Percentiles rank a stretch among this genome's conserved stretches.
Evolutionary conservation across 768 basidiomycete genomes (phyloP).

Genomic region (Boletus edulis): DNA sequence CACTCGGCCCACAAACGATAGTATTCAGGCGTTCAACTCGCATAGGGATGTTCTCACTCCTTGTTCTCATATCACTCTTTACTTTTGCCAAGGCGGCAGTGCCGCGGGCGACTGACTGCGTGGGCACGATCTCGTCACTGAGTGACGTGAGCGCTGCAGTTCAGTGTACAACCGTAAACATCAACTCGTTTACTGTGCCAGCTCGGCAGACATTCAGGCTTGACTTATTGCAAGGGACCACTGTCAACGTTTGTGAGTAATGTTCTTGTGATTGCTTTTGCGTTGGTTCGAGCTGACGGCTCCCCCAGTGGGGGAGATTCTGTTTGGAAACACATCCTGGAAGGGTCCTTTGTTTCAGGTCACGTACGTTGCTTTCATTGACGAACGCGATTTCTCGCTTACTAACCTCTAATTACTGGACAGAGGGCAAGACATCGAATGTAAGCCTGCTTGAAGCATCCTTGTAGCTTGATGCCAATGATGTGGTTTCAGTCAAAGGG

Average conservation of each 20-base stretch:
- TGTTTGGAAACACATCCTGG: constrained; percentile 53
- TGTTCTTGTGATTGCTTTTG: background rate
- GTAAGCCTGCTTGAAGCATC: constrained; percentile 30
- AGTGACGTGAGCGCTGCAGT: constrained; percentile 50
- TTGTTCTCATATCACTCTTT: constrained; percentile 18
- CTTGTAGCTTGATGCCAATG: background rate
- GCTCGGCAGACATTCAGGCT: constrained; percentile 51
- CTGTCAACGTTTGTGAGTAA: constrained; percentile 55
- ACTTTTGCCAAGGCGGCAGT: constrained; percentile 9
- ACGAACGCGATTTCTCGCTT: background rate
- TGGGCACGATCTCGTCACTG: constrained; percentile 54
- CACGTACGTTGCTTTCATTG: constrained; percentile 32
- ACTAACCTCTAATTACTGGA: background rate
- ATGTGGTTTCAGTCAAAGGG: constrained; percentile 33
- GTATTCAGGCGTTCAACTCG: background rate
- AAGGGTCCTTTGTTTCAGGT: constrained; percentile 53
- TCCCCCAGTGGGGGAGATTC: constrained; percentile 52
- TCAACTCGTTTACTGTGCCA: constrained; percentile 56
- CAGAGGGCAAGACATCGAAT: constrained; percentile 49
- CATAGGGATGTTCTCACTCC: constrained; percentile 6
- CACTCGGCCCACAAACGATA: background rate
- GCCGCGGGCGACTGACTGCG: constrained; percentile 31
- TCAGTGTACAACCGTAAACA: constrained; percentile 55
- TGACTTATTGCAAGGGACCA: constrained; percentile 44
- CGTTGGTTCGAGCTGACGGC: background rate